These are phyloP conservation scores for Paramecium sonneborni DNA, from an alignment of 73 alveolate species.

Conservation along the genomic window DNA sequence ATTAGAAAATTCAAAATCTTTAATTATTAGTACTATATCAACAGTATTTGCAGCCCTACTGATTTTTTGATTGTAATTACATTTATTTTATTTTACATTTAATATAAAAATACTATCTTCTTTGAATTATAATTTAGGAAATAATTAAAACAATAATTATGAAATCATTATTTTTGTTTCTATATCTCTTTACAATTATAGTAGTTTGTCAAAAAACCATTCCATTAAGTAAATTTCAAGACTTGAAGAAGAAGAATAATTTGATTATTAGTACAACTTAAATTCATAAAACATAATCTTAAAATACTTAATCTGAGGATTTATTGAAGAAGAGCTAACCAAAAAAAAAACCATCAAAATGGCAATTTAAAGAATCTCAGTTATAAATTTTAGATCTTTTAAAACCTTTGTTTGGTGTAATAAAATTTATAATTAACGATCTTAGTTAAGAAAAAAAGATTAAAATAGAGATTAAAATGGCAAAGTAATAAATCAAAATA, in stretches of 20 bases:
- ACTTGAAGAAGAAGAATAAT: not conserved
- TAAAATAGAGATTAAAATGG: not conserved
- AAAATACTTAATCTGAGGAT: not conserved
- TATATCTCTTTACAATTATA: not conserved
- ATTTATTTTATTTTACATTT: not conserved
- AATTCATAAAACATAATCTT: too few relatives aligned
- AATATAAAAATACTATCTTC: not conserved
- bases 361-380: not conserved
- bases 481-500: not conserved
- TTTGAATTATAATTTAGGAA: not conserved
- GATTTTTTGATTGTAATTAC: not conserved
- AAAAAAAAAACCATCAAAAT: not conserved
- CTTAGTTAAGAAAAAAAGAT: slow-evolving; percentile 7
- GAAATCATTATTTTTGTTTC: not conserved
- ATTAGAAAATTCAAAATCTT: not conserved
- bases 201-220: not conserved
- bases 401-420: slow-evolving; percentile 30
- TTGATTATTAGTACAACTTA: too few relatives aligned
- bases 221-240: not conserved
- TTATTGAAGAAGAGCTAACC: not conserved
- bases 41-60: not conserved
- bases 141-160: not conserved
- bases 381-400: not conserved
- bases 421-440: not conserved
- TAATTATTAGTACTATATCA: not conserved